Conservation (phyloP, 768 basidiomycete genomes). For the Tricholomella constricta region DNA sequence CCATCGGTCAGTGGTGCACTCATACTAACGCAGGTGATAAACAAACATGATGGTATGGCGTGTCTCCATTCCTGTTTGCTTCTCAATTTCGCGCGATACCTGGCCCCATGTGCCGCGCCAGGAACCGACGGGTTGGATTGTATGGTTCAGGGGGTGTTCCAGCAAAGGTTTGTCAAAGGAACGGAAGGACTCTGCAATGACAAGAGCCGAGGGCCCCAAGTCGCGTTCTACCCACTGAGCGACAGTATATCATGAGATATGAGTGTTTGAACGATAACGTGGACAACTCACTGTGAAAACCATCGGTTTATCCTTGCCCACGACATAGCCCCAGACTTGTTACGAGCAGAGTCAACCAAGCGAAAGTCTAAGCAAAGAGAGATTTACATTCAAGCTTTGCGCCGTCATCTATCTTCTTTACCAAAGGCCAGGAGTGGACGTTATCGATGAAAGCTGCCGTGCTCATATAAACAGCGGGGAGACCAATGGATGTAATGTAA, state of each 20-base stretch:
- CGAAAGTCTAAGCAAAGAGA: background rate
- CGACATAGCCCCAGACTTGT: conserved; percentile 14
- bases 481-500: conserved; percentile 16
- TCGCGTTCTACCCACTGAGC: conserved; percentile 14
- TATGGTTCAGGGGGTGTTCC: conserved; percentile 7
- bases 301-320: conserved; percentile 15
- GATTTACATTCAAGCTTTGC: conserved; percentile 12
- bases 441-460: conserved; percentile 18
- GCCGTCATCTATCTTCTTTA: conserved; percentile 7
- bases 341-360: background rate
- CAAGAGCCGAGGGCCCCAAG: conserved; percentile 4
- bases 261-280: background rate
- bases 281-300: conserved; percentile 10
- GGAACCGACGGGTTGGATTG: conserved; percentile 14
- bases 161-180: background rate
- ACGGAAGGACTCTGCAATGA: conserved; percentile 11
- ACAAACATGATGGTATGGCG: conserved; percentile 13
- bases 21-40: background rate
- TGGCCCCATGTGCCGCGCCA: conserved; percentile 18
- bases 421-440: conserved; percentile 16
- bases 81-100: conserved; percentile 16
- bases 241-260: background rate
- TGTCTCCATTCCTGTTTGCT: conserved; percentile 15
- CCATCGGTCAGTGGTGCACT: background rate
- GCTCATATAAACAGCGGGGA: conserved; percentile 14